A percentile compares a stretch with the other conserved stretches of the same genome.
Evolutionary conservation across 257 asterid species (phyloP).

Genomic region (Nicotiana otophora): DNA sequence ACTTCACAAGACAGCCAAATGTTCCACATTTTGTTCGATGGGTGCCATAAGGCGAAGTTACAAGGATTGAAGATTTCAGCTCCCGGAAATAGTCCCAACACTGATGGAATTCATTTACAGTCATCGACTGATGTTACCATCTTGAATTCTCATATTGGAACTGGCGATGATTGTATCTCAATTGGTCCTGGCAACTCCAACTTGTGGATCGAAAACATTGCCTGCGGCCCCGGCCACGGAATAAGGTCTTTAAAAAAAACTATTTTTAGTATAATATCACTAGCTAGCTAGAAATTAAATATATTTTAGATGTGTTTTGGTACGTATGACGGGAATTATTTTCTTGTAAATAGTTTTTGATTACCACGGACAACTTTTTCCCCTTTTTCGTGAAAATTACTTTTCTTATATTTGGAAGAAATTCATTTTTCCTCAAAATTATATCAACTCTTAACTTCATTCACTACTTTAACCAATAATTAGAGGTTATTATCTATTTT

Average conservation of each 20-base stretch:
- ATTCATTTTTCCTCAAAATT: neutral
- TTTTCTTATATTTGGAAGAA: no score
- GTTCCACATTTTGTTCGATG: conserved; percentile 44
- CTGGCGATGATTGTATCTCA: conserved; percentile 53
- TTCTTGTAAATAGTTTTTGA: no score
- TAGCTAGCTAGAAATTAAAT: neutral
- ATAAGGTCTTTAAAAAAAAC: conserved; percentile 22
- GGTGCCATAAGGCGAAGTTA: conserved; percentile 34
- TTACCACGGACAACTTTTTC: neutral
- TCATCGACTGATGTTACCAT: conserved; percentile 28
- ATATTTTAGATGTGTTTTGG: neutral
- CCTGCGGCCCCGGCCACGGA: conserved; percentile 61
- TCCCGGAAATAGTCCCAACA: conserved; percentile 39
- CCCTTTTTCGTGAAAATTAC: no score
- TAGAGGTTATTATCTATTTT: neutral
- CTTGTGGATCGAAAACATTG: conserved; percentile 31
- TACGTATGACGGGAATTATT: neutral
- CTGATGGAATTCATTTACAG: conserved; percentile 52
- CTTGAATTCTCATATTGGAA: conserved; percentile 24
- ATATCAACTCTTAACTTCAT: neutral
- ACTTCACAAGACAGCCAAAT: conserved; percentile 45
- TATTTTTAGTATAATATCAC: neutral
- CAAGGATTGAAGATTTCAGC: conserved; percentile 31
- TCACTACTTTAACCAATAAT: neutral
- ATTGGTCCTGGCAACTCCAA: conserved; percentile 43